Conservation (phyloP, 257 asterid species). For the Solanum pennellii region DNA sequence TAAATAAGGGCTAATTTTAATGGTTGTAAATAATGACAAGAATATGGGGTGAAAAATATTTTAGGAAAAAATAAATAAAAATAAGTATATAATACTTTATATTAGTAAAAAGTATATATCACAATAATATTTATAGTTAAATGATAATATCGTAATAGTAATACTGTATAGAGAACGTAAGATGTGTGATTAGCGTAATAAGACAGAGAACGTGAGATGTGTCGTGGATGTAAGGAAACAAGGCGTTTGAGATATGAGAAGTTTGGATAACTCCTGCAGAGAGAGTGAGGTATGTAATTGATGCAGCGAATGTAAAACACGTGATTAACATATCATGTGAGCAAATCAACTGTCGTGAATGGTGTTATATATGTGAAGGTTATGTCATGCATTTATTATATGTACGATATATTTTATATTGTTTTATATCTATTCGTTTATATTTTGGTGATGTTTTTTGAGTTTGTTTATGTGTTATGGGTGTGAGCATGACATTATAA, state of each 20-base stretch:
- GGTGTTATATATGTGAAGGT: background rate
- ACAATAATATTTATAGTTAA: background rate
- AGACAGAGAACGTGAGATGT: background rate
- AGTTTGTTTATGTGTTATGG: too few species aligned
- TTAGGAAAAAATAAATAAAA: background rate
- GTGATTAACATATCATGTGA: fast-evolving
- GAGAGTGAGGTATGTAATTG: background rate
- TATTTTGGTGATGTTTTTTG: too few species aligned
- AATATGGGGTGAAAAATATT: background rate
- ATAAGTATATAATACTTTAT: background rate
- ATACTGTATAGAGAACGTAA: background rate
- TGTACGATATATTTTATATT: too few species aligned
- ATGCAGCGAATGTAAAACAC: too few species aligned
- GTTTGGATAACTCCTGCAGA: background rate
- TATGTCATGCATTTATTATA: too few species aligned
- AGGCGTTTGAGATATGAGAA: background rate
- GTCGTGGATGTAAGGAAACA: background rate
- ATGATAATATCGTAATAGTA: background rate
- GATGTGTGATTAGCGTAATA: background rate
- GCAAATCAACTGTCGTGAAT: fast-evolving
- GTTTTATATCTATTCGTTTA: too few species aligned
- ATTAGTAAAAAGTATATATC: background rate
- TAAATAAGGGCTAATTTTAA: background rate
- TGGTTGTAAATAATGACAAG: background rate
- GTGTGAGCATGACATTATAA: too few species aligned